Evolutionary conservation across 2,329 filamentous ascomycete genomes (phyloP).

Genomic region (Waltergamsia citrina): DNA sequence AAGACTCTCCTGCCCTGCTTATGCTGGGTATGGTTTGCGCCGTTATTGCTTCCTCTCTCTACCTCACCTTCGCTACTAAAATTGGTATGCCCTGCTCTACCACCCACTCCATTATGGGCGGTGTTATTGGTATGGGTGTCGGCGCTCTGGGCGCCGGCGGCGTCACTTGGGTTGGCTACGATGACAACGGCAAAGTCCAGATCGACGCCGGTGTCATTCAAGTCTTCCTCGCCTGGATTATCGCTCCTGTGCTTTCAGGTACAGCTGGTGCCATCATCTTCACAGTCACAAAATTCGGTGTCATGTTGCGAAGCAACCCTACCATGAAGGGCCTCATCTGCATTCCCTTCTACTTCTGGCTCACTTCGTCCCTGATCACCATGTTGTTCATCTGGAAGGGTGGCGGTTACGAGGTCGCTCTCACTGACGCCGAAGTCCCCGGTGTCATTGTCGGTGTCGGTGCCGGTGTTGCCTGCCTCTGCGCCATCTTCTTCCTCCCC

Average conservation of each 20-base stretch:
- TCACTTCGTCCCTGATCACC: conserved; percentile 42
- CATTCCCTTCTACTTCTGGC: conserved; percentile 47
- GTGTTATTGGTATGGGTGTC: conserved; percentile 50
- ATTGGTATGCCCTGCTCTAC: conserved; percentile 50
- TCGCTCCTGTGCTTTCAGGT: conserved; percentile 46
- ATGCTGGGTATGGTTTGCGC: conserved; percentile 52
- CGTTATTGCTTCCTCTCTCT: conserved; percentile 40
- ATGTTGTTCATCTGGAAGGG: conserved; percentile 54
- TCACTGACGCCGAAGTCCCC: conserved; percentile 37
- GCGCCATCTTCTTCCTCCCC: conserved; percentile 45
- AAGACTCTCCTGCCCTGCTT: conserved; percentile 36
- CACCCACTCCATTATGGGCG: conserved; percentile 51
- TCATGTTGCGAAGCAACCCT: conserved; percentile 43
- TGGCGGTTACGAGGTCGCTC: conserved; percentile 31
- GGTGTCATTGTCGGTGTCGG: conserved; percentile 46
- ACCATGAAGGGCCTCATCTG: conserved; percentile 40
- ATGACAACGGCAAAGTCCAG: conserved; percentile 19
- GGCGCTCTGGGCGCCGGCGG: conserved; percentile 40
- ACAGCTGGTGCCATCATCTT: conserved; percentile 45
- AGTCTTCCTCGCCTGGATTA: conserved; percentile 52
- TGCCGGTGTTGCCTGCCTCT: conserved; percentile 36
- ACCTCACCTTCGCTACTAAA: conserved; percentile 46
- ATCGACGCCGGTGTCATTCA: conserved; percentile 6
- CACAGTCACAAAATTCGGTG: conserved; percentile 44
- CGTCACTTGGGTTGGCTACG: conserved; percentile 43